These are phyloP conservation scores for Cruciata laevipes DNA, from an alignment of 257 asterid genomes.

Conservation along the genomic window DNA sequence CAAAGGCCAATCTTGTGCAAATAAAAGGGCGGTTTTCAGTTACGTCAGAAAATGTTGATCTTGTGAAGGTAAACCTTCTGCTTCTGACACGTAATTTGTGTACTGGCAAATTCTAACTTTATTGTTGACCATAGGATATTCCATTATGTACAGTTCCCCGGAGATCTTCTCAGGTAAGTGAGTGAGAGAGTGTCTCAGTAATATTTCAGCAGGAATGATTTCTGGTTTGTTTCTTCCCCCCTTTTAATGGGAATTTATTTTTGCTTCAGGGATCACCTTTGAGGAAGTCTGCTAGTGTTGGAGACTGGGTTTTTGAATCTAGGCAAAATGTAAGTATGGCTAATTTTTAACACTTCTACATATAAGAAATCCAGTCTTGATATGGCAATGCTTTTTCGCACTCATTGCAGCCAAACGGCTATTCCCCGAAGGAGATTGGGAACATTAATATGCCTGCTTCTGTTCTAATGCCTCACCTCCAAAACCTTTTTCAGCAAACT, in stretches of 20 bases:
- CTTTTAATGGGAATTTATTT: conserved; percentile 23
- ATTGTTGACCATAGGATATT: conserved; percentile 60
- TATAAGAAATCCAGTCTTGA: conserved; percentile 1
- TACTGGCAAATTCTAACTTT: conserved; percentile 38
- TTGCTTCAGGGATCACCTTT: conserved; percentile 69
- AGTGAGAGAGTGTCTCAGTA: conserved; percentile 22
- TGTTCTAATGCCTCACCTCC: conserved; percentile 87
- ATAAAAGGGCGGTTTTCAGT: conserved; percentile 98
- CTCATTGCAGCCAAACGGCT: conserved; percentile 58
- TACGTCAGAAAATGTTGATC: conserved; percentile 97
- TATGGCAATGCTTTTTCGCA: conserved; percentile 13
- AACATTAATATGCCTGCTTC: conserved; percentile 61
- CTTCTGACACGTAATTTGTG: conserved; percentile 17
- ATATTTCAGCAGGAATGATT: conserved; percentile 19
- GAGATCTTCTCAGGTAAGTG: conserved; percentile 76
- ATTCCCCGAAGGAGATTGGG: conserved; percentile 50
- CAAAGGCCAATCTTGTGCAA: conserved; percentile 83
- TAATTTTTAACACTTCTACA: background rate
- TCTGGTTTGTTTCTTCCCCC: conserved; percentile 12
- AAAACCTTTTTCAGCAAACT: conserved; percentile 92
- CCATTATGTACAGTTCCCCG: conserved; percentile 66
- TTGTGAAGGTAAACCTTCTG: conserved; percentile 62
- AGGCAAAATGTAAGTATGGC: conserved; percentile 68
- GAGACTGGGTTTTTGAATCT: conserved; percentile 77
- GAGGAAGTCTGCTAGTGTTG: conserved; percentile 94